Conservation (phyloP, 1,139 yeast species). For the Protomyces inundatus region DNA sequence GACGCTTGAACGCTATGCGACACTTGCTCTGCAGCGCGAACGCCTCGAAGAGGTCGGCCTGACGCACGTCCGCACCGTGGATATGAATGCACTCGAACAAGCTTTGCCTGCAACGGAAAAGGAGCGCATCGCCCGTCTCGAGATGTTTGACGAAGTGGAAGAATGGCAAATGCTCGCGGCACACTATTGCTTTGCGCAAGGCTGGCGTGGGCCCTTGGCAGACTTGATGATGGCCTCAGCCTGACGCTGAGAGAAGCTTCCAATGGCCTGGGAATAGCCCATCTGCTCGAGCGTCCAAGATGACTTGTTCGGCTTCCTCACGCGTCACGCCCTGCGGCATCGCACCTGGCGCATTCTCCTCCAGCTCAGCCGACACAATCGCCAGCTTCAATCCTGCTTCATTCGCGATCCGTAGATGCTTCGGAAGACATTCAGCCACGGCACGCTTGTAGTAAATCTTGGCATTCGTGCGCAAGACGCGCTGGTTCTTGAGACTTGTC, state of each 20-base stretch:
- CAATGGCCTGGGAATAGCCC: slow-evolving; percentile 14
- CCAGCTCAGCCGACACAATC: slow-evolving; percentile 9
- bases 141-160: slow-evolving; percentile 83
- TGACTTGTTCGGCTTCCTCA: slow-evolving; percentile 18
- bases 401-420: background rate
- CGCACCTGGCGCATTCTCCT: background rate
- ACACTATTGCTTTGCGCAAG: slow-evolving; percentile 63
- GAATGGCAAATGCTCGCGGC: slow-evolving; percentile 67
- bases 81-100: slow-evolving; percentile 57
- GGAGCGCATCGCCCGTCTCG: slow-evolving; percentile 47
- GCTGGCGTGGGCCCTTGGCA: slow-evolving; percentile 5
- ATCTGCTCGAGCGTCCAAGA: slow-evolving; percentile 18
- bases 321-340: background rate
- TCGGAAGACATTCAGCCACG: slow-evolving; percentile 17
- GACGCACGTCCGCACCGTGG: slow-evolving; percentile 43
- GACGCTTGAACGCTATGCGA: slow-evolving; percentile 50
- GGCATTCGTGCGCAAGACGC: slow-evolving; percentile 13
- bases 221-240: background rate
- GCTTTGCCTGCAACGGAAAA: slow-evolving; percentile 53
- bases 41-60: slow-evolving; percentile 37
- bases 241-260: slow-evolving; percentile 6
- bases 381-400: slow-evolving; percentile 20
- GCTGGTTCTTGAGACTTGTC: background rate
- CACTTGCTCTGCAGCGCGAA: slow-evolving; percentile 46
- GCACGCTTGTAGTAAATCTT: slow-evolving; percentile 16